phyloP scores from a whole-genome alignment of 352 stramenopile species.

The Paralagenidium karlingii region DNA sequence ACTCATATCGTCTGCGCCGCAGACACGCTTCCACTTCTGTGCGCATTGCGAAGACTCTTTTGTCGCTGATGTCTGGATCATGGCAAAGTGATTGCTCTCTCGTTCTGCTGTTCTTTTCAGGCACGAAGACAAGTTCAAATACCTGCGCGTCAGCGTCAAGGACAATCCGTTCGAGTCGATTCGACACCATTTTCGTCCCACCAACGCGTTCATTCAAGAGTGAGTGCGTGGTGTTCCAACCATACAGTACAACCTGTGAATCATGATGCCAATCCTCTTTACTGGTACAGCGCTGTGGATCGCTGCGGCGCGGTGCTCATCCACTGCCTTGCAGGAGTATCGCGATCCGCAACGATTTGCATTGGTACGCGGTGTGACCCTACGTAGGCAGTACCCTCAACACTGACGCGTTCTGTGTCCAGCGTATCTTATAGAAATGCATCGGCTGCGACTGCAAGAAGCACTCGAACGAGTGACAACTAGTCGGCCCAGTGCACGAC shows the following conservation, averaged over 20 bases:
- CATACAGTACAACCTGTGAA: no score
- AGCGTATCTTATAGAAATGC: slow-evolving; percentile 36
- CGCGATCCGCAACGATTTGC: slow-evolving; percentile 51
- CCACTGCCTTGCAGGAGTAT: slow-evolving; percentile 59
- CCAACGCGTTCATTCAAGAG: slow-evolving; percentile 46
- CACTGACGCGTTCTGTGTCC: no score
- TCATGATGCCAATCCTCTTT: neutral
- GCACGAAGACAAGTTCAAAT: slow-evolving; percentile 34
- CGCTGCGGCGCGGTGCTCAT: slow-evolving; percentile 41
- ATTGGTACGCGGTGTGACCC: no score
- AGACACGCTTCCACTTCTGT: slow-evolving; percentile 21
- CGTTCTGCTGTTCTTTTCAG: slow-evolving; percentile 5
- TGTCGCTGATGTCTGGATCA: no score
- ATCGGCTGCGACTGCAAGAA: slow-evolving; percentile 17
- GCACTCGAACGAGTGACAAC: slow-evolving; percentile 24
- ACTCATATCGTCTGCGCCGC: slow-evolving; percentile 51
- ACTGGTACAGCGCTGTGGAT: slow-evolving; percentile 16
- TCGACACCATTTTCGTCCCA: slow-evolving; percentile 20
- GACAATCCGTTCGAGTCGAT: slow-evolving; percentile 29
- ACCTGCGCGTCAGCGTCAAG: slow-evolving; percentile 31
- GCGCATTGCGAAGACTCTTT: no score
- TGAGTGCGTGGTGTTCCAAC: slow-evolving; percentile 3
- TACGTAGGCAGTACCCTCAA: no score
- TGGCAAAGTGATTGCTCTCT: no score
- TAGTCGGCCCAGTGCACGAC: slow-evolving; percentile 37